Evolutionary conservation across 805 yeast genomes (phyloP), one percentile per base, ranked within the genome.

Genomic region (Priceomyces melissophilus): DNA sequence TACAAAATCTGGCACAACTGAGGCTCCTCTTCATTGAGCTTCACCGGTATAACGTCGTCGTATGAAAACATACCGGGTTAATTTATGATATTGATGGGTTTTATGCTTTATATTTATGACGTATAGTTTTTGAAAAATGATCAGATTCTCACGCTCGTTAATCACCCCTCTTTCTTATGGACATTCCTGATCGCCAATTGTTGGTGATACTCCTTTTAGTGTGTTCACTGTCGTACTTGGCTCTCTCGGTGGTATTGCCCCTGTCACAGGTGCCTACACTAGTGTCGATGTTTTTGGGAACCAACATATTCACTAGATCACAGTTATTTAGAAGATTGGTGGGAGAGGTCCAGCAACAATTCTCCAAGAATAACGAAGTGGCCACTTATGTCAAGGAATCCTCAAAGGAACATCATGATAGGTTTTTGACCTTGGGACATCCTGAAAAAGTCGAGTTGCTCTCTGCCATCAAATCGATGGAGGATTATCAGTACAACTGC

Each of bases 1-100:
- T 93, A 93, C 53, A 83, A 54, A 25, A 85, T 84, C 40, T 73
- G 79, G 46, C 90, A 80, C 20, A 84, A 59, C 45, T 75, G 76
- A 13, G 72, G 64, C 28, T 58, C 67, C 35, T 70, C 71, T n/a
- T 64, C 62, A 39, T 58, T 63, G 25, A 78, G 52, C 2, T 69
- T 59, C 28, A 75, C 59, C 0, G 76, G 78, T 9, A 45, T 52
- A 2, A 76, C 52, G 42, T 78, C 82, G 10, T 63, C 69, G 43
- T 61, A 76, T 36, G 25, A 25, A 16, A 12, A 20, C 25, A 20
- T 20, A 20, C n/a, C n/a, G n/a, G n/a, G n/a, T n/a, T n/a, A n/a
- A n/a, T n/a, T 10, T 27, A 27, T 11, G 30, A 11, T 11, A 27
- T 27, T 27, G 30, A 10, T 27, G 30, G 10, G 11, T 27, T 27